These are phyloP conservation scores for Cornus controversa DNA, from an alignment of 148 eudicot genomes.

Conservation along the genomic window DNA sequence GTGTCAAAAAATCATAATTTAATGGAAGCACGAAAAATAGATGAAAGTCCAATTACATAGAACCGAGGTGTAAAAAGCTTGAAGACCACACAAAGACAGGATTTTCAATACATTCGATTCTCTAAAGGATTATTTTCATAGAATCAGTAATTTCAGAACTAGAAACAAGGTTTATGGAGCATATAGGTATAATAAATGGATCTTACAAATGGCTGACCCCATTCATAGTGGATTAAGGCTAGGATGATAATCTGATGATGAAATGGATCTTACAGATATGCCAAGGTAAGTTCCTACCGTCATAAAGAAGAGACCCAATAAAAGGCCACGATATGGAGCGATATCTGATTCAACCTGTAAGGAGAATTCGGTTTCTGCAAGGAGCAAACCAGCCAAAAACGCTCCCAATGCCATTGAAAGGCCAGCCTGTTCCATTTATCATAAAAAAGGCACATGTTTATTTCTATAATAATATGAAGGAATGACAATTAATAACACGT, in stretches of 20 bases:
- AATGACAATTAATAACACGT: slow-evolving; percentile 3
- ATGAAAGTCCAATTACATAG: neutral
- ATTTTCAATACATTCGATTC: neutral
- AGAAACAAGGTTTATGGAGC: slow-evolving; percentile 1
- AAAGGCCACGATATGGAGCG: slow-evolving; percentile 99
- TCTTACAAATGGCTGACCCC: neutral
- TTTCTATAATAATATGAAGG: neutral
- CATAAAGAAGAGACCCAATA: slow-evolving; percentile 98
- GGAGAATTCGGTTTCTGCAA: slow-evolving; percentile 97
- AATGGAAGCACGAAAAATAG: neutral
- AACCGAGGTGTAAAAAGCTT: neutral
- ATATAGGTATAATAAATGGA: neutral
- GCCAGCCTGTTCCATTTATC: slow-evolving; percentile 73
- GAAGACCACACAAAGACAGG: neutral
- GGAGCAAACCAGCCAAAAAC: slow-evolving; percentile 97
- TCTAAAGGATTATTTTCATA: neutral
- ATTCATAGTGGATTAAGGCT: neutral
- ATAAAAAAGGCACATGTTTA: slow-evolving; percentile 11
- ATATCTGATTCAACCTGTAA: slow-evolving; percentile 99
- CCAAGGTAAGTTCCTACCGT: slow-evolving; percentile 48
- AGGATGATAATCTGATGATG: too few relatives aligned
- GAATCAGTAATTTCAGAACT: neutral
- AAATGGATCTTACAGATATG: neutral
- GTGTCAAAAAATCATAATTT: neutral
- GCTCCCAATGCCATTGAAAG: slow-evolving; percentile 99